A percentile compares a stretch with the other conserved stretches of the same genome.
Conservation (phyloP, 768 basidiomycete genomes). For the Podaxis rugospora region DNA sequence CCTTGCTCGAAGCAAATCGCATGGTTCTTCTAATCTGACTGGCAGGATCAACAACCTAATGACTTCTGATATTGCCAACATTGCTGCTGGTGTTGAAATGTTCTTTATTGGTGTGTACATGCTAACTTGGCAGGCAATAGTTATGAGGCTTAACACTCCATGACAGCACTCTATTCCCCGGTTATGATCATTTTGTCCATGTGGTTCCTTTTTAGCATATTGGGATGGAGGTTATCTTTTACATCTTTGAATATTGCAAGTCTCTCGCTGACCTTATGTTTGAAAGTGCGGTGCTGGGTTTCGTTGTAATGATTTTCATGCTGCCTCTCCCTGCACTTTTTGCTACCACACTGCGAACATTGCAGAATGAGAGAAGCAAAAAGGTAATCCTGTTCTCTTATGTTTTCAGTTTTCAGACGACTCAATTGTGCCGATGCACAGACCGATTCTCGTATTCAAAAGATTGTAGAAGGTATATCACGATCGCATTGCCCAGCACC, state of each 20-base stretch:
- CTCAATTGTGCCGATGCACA: conserved; percentile 1
- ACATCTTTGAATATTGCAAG: not conserved
- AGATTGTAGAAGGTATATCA: conserved; percentile 52
- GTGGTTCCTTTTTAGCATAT: conserved; percentile 38
- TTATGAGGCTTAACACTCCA: not conserved
- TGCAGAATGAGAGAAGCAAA: conserved; percentile 47
- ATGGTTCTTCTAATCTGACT: conserved; percentile 43
- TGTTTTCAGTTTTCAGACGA: not conserved
- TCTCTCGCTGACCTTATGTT: not conserved
- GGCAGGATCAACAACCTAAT: conserved; percentile 79
- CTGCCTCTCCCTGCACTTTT: not conserved
- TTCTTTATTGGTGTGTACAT: conserved; percentile 20
- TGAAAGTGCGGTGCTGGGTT: not conserved
- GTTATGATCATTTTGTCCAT: conserved; percentile 36
- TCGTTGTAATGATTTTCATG: not conserved
- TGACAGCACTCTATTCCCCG: conserved; percentile 32
- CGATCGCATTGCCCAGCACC: not conserved
- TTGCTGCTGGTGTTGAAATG: conserved; percentile 26
- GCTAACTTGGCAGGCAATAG: not conserved
- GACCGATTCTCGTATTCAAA: conserved; percentile 55
- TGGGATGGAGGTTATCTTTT: conserved; percentile 38
- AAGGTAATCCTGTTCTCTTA: conserved; percentile 21
- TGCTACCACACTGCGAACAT: not conserved
- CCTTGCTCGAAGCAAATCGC: conserved; percentile 1
- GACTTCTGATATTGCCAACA: conserved; percentile 51